These are phyloP conservation scores for Chytriomyces sp. DNA, from an alignment of 192 early-diverging fungal species.

Conservation along the genomic window DNA sequence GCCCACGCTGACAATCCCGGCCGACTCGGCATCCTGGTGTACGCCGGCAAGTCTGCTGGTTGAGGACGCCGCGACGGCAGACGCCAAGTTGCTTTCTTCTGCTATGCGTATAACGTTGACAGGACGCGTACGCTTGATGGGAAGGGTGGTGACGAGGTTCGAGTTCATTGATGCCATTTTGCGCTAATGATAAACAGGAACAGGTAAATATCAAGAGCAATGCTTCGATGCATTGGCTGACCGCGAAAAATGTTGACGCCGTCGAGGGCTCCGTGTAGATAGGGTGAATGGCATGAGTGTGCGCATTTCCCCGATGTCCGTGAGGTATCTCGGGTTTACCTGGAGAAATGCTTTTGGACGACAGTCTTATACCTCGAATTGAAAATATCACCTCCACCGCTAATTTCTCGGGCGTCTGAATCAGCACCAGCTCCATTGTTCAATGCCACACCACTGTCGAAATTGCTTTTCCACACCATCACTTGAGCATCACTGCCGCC, in stretches of 20 bases:
- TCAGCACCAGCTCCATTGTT: too few species aligned
- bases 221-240: background rate
- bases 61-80: background rate
- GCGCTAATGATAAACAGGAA: background rate
- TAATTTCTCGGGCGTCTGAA: conserved; percentile 9
- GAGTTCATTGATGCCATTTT: conserved; percentile 20
- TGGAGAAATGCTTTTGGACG: conserved; percentile 3
- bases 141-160: conserved; percentile 10
- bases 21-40: conserved; percentile 2
- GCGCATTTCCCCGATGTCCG: conserved; percentile 14
- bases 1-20: conserved; percentile 20
- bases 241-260: conserved; percentile 5
- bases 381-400: conserved; percentile 1
- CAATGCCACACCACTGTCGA: conserved; percentile 34
- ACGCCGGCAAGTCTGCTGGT: background rate
- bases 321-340: background rate
- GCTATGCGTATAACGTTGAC: background rate
- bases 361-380: background rate
- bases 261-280: conserved; percentile 1
- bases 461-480: conserved; percentile 66
- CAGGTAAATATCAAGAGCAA: background rate
- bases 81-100: too few species aligned
- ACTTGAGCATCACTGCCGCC: conserved; percentile 60
- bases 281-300: background rate
- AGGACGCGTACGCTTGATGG: background rate